Evolutionary conservation across 768 basidiomycete genomes (phyloP), one percentile per base, ranked within the genome.

Genomic region (Hydnum rufescens): DNA sequence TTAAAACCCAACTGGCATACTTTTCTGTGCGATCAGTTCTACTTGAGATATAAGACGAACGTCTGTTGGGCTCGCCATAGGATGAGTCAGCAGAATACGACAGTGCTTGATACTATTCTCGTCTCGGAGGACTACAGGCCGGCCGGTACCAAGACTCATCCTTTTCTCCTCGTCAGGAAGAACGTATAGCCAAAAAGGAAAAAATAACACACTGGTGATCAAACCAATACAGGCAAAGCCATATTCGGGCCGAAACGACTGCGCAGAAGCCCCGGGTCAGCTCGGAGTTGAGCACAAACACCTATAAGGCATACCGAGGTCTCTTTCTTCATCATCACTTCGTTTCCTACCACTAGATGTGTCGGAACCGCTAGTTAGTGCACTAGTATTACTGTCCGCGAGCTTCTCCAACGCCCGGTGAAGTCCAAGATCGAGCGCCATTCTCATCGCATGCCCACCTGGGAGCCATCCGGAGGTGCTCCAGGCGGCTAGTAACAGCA

Each of bases 181-280:
- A n/a, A 54, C n/a, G 48, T n/a, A 50, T 42, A 16, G 39, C 42
- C n/a, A 44, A 8, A 42, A 25, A 19, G 26, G 36, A 42, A 2
- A 22, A 32, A 1, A 39, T 29, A 5, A 70, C 81, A 56, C 60
- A 87, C 86, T 90, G 84, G 67, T 90, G 89, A 68, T 93, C 90
- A 60, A 93, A 88, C 85, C 88, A 88, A 63, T 92, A 93, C 42
- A 93, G 73, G 62, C 88, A 90, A 54, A 92, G 70, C 89, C 89
- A 95, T 56, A 92, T 88, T 49, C 90, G 74, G 2, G 88, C 86
- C 55, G 88, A 90, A 4, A 93, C 81, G 44, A 93, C 85, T 86
- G 61, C 23, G 53, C 16, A 30, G 34, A n/a, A 32, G 34, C n/a
- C 32, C 5, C 39, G 28, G 42, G 42, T 52, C 55, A 56, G 28